These are phyloP conservation scores for Globisporangium echinulatum DNA, from an alignment of 352 stramenopile species.

Conservation along the genomic window DNA sequence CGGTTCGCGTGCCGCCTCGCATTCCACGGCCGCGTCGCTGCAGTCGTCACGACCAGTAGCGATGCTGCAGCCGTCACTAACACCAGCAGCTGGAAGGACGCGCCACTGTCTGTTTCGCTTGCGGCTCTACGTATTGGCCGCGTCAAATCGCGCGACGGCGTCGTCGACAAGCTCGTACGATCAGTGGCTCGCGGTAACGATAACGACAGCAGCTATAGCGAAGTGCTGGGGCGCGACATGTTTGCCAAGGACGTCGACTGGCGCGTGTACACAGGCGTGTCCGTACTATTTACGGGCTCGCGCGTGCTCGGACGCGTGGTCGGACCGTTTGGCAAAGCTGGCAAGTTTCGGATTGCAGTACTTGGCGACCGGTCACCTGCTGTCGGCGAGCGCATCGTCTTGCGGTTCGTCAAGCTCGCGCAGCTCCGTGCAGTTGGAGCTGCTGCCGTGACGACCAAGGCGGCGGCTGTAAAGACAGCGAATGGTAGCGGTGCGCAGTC, in stretches of 20 bases:
- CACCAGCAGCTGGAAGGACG: conserved; percentile 1
- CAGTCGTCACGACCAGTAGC: conserved; percentile 20
- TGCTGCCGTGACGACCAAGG: not conserved
- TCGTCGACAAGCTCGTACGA: conserved; percentile 51
- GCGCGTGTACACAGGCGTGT: conserved; percentile 41
- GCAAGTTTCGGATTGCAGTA: conserved; percentile 54
- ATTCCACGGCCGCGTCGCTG: conserved; percentile 54
- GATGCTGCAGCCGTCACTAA: not conserved
- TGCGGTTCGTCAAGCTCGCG: conserved; percentile 57
- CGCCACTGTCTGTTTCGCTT: conserved; percentile 17
- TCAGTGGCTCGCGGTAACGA: no score
- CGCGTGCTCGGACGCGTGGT: conserved; percentile 41
- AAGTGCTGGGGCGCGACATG: conserved; percentile 37
- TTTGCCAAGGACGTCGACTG: conserved; percentile 74
- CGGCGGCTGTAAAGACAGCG: conserved; percentile 18
- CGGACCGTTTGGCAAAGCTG: conserved; percentile 75
- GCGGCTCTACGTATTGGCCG: conserved; percentile 40
- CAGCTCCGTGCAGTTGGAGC: conserved; percentile 20
- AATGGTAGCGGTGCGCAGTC: not conserved
- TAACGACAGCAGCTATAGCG: no score
- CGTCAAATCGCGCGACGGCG: conserved; percentile 49
- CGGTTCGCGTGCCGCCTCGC: conserved; percentile 56
- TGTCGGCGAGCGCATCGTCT: conserved; percentile 34
- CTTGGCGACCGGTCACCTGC: conserved; percentile 8
- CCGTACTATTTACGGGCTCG: conserved; percentile 41